A percentile compares a stretch with the other conserved stretches of the same genome.
Evolutionary conservation across 2,329 filamentous ascomycete species (phyloP).

Genomic region (Grosmannia huntii): DNA sequence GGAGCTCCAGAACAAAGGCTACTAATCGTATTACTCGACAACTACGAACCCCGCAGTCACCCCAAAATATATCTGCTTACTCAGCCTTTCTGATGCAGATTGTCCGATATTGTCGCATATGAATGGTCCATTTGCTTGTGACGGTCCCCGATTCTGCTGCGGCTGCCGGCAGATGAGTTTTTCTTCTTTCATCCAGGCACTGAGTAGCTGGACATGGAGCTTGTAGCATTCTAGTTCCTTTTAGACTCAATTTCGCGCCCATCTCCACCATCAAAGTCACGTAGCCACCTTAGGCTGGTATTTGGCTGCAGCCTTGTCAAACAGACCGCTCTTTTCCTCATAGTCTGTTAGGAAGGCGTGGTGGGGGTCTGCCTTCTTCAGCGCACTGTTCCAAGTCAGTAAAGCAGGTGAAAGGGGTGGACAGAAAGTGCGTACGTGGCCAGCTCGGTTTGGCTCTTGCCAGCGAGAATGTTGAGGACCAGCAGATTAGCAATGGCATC

Average conservation of each 20-base stretch:
- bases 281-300: conserved; percentile 64
- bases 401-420: background rate
- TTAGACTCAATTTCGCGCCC: background rate
- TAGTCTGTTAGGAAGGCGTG: conserved; percentile 65
- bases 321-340: conserved; percentile 73
- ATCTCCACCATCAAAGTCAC: background rate
- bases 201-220: background rate
- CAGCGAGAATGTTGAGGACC: conserved; percentile 65
- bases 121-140: no score
- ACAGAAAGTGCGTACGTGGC: conserved; percentile 36
- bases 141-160: background rate
- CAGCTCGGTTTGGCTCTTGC: conserved; percentile 55
- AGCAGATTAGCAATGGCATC: conserved; percentile 74
- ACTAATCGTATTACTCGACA: background rate
- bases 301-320: conserved; percentile 76
- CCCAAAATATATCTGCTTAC: background rate
- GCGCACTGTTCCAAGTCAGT: conserved; percentile 25
- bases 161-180: background rate
- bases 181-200: background rate
- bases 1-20: background rate
- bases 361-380: conserved; percentile 46
- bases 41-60: background rate
- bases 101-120: no score
- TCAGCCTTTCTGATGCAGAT: background rate
- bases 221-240: background rate